These are phyloP conservation scores for Adenanthera pavonina DNA, from an alignment of 306 rosid species.

Conservation along the genomic window DNA sequence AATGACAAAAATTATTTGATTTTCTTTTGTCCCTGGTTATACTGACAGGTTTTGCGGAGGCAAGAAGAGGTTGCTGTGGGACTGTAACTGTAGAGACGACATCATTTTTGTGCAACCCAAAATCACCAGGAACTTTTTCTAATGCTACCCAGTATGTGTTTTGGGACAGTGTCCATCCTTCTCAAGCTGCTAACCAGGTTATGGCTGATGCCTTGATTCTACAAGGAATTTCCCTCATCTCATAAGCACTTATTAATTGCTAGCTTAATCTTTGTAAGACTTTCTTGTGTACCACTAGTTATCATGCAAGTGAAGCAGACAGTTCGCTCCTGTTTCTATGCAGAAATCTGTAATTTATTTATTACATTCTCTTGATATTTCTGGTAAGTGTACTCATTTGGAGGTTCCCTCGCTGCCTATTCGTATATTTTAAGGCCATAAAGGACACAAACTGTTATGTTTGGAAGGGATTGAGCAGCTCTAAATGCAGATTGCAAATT, in stretches of 20 bases:
- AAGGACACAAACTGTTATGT: not conserved
- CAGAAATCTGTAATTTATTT: slow-evolving; percentile 33
- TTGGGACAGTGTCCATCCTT: slow-evolving; percentile 96
- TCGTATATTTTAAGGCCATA: not conserved
- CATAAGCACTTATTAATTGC: slow-evolving; percentile 41
- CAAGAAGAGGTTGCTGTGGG: slow-evolving; percentile 94
- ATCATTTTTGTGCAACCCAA: slow-evolving; percentile 73
- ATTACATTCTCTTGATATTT: slow-evolving; percentile 26
- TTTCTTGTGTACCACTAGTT: slow-evolving; percentile 12
- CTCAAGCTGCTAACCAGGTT: slow-evolving; percentile 84
- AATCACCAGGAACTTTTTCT: slow-evolving; percentile 81
- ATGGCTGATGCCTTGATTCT: slow-evolving; percentile 75
- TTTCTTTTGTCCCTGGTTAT: not conserved
- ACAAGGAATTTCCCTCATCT: slow-evolving; percentile 75
- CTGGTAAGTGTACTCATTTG: slow-evolving; percentile 29
- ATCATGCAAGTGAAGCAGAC: slow-evolving; percentile 38
- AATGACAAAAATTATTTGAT: not conserved
- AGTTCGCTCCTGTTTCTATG: slow-evolving; percentile 35
- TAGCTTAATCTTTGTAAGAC: slow-evolving; percentile 7
- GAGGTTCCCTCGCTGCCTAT: not conserved
- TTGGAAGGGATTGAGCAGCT: not conserved
- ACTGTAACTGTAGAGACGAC: slow-evolving; percentile 80
- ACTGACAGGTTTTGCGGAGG: slow-evolving; percentile 71
- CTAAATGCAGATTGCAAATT: not conserved
- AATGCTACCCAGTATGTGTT: slow-evolving; percentile 92